These are phyloP conservation scores for Talaromyces verruculosus DNA, from an alignment of 2,329 filamentous ascomycete genomes.

Conservation along the genomic window DNA sequence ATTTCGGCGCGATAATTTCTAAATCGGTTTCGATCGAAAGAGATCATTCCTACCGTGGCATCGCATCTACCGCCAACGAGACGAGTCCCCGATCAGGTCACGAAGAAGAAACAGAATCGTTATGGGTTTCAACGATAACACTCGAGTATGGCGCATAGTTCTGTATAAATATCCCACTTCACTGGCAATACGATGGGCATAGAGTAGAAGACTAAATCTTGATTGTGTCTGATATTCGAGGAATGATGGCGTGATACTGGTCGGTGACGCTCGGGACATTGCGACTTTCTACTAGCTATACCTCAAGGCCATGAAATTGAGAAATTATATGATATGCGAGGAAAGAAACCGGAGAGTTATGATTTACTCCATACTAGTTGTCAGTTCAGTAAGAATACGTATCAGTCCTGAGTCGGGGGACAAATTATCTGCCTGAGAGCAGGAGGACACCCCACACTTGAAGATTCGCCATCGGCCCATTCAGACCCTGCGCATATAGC, in stretches of 20 bases:
- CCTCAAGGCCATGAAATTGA: background rate
- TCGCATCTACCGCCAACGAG: background rate
- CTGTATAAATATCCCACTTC: background rate
- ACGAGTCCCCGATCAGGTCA: background rate
- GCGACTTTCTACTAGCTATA: background rate
- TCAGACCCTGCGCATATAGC: constrained; percentile 8
- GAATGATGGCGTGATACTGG: constrained; percentile 1
- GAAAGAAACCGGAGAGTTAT: background rate
- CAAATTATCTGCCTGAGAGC: background rate
- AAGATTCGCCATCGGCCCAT: constrained; percentile 13
- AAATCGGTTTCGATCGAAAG: background rate
- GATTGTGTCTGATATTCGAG: background rate
- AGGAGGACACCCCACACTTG: background rate
- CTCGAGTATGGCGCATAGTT: background rate
- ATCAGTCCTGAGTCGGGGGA: background rate
- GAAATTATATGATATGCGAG: background rate
- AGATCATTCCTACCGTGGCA: background rate
- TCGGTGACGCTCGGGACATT: background rate
- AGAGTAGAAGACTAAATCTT: background rate
- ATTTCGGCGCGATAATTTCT: constrained; percentile 34
- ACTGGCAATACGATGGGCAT: background rate
- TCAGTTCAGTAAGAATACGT: background rate
- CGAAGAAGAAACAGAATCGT: background rate
- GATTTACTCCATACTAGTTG: background rate
- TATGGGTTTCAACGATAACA: background rate